These are phyloP conservation scores for Pseudopithomyces maydicus DNA, from an alignment of 2,329 filamentous ascomycete species.

Conservation along the genomic window DNA sequence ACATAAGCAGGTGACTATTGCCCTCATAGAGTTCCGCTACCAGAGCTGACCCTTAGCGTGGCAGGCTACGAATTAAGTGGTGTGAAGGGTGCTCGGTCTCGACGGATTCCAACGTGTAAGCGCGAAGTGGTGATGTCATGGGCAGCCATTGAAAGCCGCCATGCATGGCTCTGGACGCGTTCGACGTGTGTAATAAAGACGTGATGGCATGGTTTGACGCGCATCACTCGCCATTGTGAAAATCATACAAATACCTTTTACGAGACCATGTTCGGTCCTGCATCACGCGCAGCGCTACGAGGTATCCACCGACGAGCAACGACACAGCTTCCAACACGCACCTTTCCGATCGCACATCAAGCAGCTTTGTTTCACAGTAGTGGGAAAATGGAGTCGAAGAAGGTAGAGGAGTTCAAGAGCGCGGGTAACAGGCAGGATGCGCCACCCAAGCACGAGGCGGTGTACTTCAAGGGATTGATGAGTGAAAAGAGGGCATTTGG, in stretches of 20 bases:
- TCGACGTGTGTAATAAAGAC: conserved; percentile 2
- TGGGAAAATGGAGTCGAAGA: conserved; percentile 11
- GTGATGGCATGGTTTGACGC: not conserved
- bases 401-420: conserved; percentile 31
- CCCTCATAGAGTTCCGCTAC: not conserved
- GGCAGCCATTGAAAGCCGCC: not conserved
- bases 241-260: not conserved
- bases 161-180: conserved; percentile 2
- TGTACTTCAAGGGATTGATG: conserved; percentile 64
- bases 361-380: conserved; percentile 7
- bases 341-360: conserved; percentile 7
- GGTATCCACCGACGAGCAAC: conserved; percentile 10
- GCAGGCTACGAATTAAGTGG: not conserved
- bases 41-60: not conserved
- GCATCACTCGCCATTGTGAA: not conserved
- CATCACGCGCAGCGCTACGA: conserved; percentile 21
- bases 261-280: not conserved
- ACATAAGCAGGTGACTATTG: conserved; percentile 16
- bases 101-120: not conserved
- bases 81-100: not conserved
- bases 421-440: conserved; percentile 31
- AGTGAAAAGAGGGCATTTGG: conserved; percentile 60
- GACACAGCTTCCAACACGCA: conserved; percentile 5
- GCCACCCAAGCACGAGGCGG: conserved; percentile 56
- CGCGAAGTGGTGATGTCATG: conserved; percentile 7